Base-by-base conservation (phyloP, 1,284 basidiomycete genomes). In the Naganishia sp. region DNA sequence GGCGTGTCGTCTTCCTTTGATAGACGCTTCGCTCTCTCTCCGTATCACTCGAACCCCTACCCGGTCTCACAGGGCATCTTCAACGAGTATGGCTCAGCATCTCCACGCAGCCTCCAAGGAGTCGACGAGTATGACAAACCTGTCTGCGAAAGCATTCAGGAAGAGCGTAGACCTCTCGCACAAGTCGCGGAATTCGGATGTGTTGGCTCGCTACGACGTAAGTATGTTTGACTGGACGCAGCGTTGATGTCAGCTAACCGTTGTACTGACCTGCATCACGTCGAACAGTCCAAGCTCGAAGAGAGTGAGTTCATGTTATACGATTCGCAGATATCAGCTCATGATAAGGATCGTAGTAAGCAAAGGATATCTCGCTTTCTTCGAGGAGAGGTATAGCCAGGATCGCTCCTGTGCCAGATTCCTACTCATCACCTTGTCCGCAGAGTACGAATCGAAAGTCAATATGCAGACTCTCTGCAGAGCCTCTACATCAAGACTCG, bases 391-490 rank as follows among this genome's bases (percentile, higher is more conserved):
- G 90, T 90, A 72, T 72, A 85, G 77, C 52, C 67, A 42, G 47
- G 47, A 31, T 51, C 46, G 35, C 43, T 35, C n/a, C 28, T 42
- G 35, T 42, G 52, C 18, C 23, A 43, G 28, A 67, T 57, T 67
- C 4, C 35, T 18, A 18, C 52, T 31, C 7, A 31, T 21, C 56
- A 47, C 54, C 39, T 67, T 62, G 65, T 45, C 53, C 69, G 51
- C 75, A 93, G 91, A 74, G 88, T 87, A 75, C 85, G 85, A 55
- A 88, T 93, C 67, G 92, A 94, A 76, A 90, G 93, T 73, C 76
- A 79, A 63, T 94, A 94, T 72, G 83, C 91, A 69, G 87, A 90
- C 11, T 85, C 86, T 17, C 81, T 94, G 21, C 79, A 83, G 71
- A 88, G 82, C 73, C 79, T 94, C 47, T 87, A 92, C 79, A 83